A percentile compares a stretch with the other conserved stretches of the same genome.
Evolutionary conservation across 208 protist species (phyloP).

Genomic region (Leishmania lainsoni): DNA sequence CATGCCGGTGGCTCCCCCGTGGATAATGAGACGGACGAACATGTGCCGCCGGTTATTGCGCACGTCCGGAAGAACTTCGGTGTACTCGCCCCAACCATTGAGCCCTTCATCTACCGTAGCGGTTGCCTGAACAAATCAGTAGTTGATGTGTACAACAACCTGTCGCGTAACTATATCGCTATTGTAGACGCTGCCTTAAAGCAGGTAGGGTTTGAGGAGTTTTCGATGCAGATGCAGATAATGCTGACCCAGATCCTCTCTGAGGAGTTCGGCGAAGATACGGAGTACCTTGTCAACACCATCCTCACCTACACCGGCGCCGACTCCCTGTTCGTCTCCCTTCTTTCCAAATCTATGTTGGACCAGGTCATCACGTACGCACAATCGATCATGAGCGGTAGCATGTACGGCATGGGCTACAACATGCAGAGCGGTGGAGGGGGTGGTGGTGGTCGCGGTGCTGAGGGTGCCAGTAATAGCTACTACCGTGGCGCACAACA

Average conservation of each 20-base stretch:
- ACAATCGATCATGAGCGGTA: constrained; percentile 37
- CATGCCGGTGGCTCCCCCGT: not conserved
- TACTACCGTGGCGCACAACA: constrained; percentile 27
- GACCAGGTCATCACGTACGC: constrained; percentile 44
- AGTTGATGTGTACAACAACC: constrained; percentile 53
- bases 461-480: constrained; percentile 2
- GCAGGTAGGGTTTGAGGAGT: constrained; percentile 33
- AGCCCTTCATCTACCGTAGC: constrained; percentile 59
- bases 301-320: constrained; percentile 37
- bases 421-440: constrained; percentile 13
- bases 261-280: constrained; percentile 37
- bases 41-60: constrained; percentile 42
- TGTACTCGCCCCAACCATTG: constrained; percentile 48
- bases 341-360: constrained; percentile 47
- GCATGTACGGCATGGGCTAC: constrained; percentile 16
- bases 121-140: constrained; percentile 50
- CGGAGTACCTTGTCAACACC: constrained; percentile 36
- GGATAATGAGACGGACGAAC: constrained; percentile 23
- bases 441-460: constrained; percentile 6
- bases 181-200: constrained; percentile 38
- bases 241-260: constrained; percentile 44
- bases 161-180: constrained; percentile 29
- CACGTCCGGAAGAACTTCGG: constrained; percentile 74
- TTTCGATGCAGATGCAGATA: constrained; percentile 38
- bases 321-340: constrained; percentile 46